Conservation (phyloP, 2,329 filamentous ascomycete genomes). For the Aurifilum marmelostoma region DNA sequence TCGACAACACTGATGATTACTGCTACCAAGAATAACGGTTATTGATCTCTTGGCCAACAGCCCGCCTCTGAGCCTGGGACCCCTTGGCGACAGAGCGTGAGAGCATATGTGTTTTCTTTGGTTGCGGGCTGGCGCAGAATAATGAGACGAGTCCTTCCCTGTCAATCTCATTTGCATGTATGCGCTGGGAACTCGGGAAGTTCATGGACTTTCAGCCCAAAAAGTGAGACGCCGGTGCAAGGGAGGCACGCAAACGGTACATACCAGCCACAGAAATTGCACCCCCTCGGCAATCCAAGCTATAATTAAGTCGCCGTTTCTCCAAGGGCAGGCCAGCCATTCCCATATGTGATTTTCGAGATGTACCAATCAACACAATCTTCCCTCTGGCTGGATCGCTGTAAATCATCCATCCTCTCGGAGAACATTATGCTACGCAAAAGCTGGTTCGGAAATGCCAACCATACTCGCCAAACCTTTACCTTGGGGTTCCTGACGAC, state of each 20-base stretch:
- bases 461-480: background rate
- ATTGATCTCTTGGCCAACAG: background rate
- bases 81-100: background rate
- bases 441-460: background rate
- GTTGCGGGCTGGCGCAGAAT: background rate
- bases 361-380: background rate
- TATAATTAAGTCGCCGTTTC: background rate
- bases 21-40: background rate
- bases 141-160: background rate
- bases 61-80: background rate
- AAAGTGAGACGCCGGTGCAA: background rate
- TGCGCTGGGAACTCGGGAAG: background rate
- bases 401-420: background rate
- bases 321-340: background rate
- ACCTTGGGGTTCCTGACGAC: background rate
- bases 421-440: background rate
- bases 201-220: background rate
- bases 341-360: background rate
- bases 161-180: background rate
- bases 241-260: background rate
- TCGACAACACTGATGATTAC: background rate
- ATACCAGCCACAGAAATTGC: background rate
- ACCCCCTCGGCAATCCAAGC: background rate
- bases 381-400: background rate
- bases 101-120: background rate